These are phyloP conservation scores for Aspergillus brunneoviolaceus DNA, from an alignment of 2,329 filamentous ascomycete genomes.

Conservation along the genomic window DNA sequence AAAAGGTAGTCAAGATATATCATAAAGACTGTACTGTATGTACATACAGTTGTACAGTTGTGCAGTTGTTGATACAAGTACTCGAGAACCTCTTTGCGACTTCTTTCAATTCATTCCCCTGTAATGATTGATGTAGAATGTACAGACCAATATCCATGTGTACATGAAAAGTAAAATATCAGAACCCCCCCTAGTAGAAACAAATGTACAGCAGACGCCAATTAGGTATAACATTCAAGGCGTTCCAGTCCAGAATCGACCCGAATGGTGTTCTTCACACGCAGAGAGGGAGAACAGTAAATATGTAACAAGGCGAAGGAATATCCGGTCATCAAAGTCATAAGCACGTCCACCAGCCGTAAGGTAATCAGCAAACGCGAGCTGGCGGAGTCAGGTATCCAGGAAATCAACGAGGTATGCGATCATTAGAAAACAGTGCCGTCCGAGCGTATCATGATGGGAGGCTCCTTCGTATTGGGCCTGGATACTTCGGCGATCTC, in stretches of 20 bases:
- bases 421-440: constrained; percentile 81
- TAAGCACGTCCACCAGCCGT: constrained; percentile 26
- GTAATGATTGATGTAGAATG: not conserved
- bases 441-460: constrained; percentile 93
- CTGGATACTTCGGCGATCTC: constrained; percentile 94
- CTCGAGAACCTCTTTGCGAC: not conserved
- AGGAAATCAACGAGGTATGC: constrained; percentile 18
- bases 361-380: constrained; percentile 9
- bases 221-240: constrained; percentile 14
- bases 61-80: too few species aligned
- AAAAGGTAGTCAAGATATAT: too few species aligned
- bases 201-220: constrained; percentile 12
- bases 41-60: too few species aligned
- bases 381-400: constrained; percentile 29
- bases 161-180: constrained; percentile 15
- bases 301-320: constrained; percentile 14
- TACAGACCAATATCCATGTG: constrained; percentile 8
- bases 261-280: constrained; percentile 14
- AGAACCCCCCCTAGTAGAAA: constrained; percentile 1
- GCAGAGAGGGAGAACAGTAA: constrained; percentile 2
- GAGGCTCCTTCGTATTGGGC: constrained; percentile 93
- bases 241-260: constrained; percentile 10
- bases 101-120: constrained; percentile 4
- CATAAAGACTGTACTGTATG: too few species aligned
- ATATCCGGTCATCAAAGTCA: constrained; percentile 34